A percentile compares a stretch with the other conserved stretches of the same genome.
Evolutionary conservation across 345 rosid species (phyloP).

Genomic region (Eucalyptus camaldulensis): DNA sequence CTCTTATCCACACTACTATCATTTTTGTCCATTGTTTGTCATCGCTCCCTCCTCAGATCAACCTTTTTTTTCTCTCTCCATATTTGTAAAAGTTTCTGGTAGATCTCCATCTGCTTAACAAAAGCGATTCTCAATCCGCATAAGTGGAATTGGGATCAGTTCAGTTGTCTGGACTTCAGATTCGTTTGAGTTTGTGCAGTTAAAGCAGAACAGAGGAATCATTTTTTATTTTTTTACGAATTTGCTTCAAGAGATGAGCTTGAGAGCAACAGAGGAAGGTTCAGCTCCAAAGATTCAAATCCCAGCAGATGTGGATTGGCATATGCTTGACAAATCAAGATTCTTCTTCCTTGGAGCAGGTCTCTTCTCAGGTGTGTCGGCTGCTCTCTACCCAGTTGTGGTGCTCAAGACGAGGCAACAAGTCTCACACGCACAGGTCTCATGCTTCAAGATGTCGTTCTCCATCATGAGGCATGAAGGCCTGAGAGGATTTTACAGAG

Average conservation of each 20-base stretch:
- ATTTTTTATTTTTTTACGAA: not conserved
- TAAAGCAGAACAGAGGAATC: not conserved
- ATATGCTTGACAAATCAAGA: slow-evolving; percentile 90
- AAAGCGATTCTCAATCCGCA: not conserved
- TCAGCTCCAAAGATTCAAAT: slow-evolving; percentile 62
- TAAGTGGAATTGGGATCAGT: not conserved
- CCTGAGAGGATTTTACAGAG: slow-evolving; percentile 67
- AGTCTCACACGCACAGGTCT: slow-evolving; percentile 39
- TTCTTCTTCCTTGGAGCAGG: slow-evolving; percentile 85
- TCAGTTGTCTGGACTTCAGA: not conserved
- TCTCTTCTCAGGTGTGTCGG: slow-evolving; percentile 87
- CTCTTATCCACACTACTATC: not conserved
- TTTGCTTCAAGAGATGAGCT: slow-evolving; percentile 73
- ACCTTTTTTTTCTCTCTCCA: not conserved
- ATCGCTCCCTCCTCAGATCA: not conserved
- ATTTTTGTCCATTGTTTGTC: not conserved
- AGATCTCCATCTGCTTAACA: not conserved
- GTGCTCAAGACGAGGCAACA: slow-evolving; percentile 87
- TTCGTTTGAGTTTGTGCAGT: not conserved
- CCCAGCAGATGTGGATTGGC: slow-evolving; percentile 92
- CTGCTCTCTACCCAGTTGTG: slow-evolving; percentile 73
- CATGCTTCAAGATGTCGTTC: slow-evolving; percentile 47
- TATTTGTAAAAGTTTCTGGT: not conserved
- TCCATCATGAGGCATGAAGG: slow-evolving; percentile 66
- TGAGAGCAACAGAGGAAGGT: slow-evolving; percentile 67